Percentiles rank a stretch among this genome's conserved stretches.
Evolutionary conservation across 306 rosid species (phyloP).

Genomic region (Ceratonia siliqua): DNA sequence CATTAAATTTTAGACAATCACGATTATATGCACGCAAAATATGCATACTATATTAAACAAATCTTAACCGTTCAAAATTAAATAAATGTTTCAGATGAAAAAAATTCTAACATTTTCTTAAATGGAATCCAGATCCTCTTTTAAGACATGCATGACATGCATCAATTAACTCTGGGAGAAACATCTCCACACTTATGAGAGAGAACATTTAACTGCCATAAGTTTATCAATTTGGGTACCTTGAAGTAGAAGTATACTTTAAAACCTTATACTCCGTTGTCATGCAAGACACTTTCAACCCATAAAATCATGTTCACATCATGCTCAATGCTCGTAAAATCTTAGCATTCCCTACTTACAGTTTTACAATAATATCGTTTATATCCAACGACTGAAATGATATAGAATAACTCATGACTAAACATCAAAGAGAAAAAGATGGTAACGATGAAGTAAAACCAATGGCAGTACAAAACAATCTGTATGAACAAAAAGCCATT

Average conservation of each 20-base stretch:
- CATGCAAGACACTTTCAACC: background rate
- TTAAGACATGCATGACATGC: background rate
- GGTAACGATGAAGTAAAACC: slow-evolving; percentile 37
- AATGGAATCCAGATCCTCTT: no score
- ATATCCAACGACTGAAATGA: slow-evolving; percentile 17
- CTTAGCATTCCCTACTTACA: slow-evolving; percentile 26
- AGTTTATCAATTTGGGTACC: background rate
- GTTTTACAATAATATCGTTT: slow-evolving; percentile 29
- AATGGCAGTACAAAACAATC: slow-evolving; percentile 36
- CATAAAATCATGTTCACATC: background rate
- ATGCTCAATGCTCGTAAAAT: background rate
- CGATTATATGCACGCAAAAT: no score
- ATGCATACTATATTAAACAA: no score
- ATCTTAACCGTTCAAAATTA: no score
- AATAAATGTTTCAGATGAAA: no score
- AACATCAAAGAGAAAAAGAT: slow-evolving; percentile 21
- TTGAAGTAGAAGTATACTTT: background rate
- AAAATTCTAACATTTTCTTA: no score
- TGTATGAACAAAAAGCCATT: slow-evolving; percentile 51
- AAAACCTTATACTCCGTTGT: background rate
- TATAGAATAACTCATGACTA: slow-evolving; percentile 1
- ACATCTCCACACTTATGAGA: background rate
- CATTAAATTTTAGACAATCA: no score
- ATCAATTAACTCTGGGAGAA: no score
- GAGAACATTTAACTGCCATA: background rate